phyloP scores from a whole-genome alignment of 306 rosid species.

The Quercus parvula region DNA sequence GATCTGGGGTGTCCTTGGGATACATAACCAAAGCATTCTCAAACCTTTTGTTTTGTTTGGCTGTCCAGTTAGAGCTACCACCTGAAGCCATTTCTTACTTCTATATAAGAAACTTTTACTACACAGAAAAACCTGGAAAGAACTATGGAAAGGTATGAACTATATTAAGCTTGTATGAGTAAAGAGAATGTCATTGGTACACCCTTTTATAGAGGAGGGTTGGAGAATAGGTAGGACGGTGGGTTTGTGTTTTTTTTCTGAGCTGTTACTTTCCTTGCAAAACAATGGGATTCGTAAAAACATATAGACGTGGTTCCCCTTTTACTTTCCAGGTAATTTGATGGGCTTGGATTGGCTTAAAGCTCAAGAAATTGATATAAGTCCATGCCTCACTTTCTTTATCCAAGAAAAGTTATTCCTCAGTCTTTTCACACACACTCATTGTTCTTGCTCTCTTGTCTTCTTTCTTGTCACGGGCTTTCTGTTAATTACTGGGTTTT shows the following conservation, averaged over 20 bases:
- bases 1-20: conserved; percentile 58
- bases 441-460: conserved; percentile 10
- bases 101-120: background rate
- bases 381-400: conserved; percentile 15
- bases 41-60: conserved; percentile 66
- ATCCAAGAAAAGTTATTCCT: background rate
- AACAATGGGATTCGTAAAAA: conserved; percentile 31
- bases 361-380: conserved; percentile 2
- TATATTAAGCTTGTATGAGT: conserved; percentile 4
- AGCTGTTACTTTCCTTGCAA: conserved; percentile 41
- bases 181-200: conserved; percentile 20
- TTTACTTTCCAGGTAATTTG: conserved; percentile 13
- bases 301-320: conserved; percentile 10
- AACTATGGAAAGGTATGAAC: background rate
- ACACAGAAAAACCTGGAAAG: background rate
- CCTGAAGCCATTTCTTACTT: conserved; percentile 35
- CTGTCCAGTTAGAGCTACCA: conserved; percentile 47
- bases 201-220: conserved; percentile 37
- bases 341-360: conserved; percentile 22
- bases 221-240: background rate
- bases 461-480: conserved; percentile 5
- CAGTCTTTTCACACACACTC: conserved; percentile 17
- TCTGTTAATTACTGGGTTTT: background rate
- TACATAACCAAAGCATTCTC: conserved; percentile 70
- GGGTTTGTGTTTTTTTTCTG: conserved; percentile 14